Evolutionary conservation across 768 basidiomycete genomes (phyloP), one percentile per base, ranked within the genome.

Genomic region (Pleurotus djamor): DNA sequence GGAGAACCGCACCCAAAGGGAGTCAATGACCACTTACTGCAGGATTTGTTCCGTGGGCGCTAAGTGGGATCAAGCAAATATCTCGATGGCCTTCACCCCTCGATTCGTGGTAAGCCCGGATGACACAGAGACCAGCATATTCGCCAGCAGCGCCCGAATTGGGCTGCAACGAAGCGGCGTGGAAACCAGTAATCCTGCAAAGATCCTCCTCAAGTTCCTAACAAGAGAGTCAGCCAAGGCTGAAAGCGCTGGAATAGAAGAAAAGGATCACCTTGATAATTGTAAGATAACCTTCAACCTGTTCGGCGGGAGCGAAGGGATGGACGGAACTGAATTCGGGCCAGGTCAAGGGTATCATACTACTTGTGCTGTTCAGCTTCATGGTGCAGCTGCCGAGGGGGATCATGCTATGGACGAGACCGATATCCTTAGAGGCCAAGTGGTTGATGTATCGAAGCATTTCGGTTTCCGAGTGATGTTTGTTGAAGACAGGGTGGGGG

Each of bases 61-160:
- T 96, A 57, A 96, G 76, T 57, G 97, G 97, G 65, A 98, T 96
- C 54, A 98, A 74, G 69, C 95, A 98, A 52, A 98, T 83, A 70
- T 98, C 84, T 48, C 97, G 86, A 64, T 96, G 85, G 1, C 79
- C 82, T 66, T 98, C 88, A 35, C 91, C 91, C 17, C 88, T 87
- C 56, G 93, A 91, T 69, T 91, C 89, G 67, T 98, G 94, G 73
- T 95, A 99, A 8, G 96, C 96, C 50, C 89, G 85, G 68, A 99
- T 98, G 61, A 98, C 89, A 54, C 85, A 88, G 17, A 99, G 83
- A n/a, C 97, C 97, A 35, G 97, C 85, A 67, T 96, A 99, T 76
- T 99, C 97, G 32, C 97, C 97, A 61, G 95, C 93, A 14, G 97
- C 97, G 47, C 97, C 97, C 12, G 97, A 98, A 74, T 99, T 99